These are phyloP conservation scores for Rhazya stricta DNA, from an alignment of 257 asterid genomes.

Conservation along the genomic window DNA sequence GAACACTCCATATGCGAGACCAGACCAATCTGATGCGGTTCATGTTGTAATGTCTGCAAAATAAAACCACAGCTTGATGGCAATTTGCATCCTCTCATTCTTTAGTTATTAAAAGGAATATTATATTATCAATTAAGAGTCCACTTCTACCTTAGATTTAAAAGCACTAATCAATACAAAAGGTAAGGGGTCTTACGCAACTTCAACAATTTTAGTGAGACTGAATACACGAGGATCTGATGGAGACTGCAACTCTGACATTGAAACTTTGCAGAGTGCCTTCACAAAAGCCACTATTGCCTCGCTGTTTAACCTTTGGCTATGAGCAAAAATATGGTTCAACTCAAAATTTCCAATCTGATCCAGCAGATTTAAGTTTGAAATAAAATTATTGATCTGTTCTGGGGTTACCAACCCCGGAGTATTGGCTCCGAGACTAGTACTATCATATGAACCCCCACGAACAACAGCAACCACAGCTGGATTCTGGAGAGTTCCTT, in stretches of 20 bases:
- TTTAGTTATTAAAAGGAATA: background rate
- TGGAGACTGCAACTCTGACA: constrained; percentile 97
- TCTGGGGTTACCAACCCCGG: constrained; percentile 81
- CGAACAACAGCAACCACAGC: constrained; percentile 97
- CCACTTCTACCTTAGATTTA: background rate
- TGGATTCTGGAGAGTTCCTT: constrained; percentile 86
- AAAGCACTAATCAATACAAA: constrained; percentile 25
- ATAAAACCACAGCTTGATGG: constrained; percentile 18
- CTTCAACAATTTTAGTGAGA: constrained; percentile 99
- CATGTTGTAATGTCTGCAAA: constrained; percentile 98
- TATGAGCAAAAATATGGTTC: constrained; percentile 97
- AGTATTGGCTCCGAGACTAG: constrained; percentile 58
- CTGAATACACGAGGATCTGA: constrained; percentile 99
- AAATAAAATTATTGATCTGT: constrained; percentile 82
- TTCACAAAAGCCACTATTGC: constrained; percentile 91
- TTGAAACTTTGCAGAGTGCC: constrained; percentile 94
- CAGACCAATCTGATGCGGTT: constrained; percentile 95
- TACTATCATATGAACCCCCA: constrained; percentile 97
- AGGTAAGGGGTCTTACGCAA: constrained; percentile 88
- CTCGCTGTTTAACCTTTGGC: constrained; percentile 96
- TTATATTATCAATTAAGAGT: background rate
- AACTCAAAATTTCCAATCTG: constrained; percentile 95
- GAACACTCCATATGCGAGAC: constrained; percentile 98
- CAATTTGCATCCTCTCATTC: constrained; percentile 25
- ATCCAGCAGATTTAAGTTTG: constrained; percentile 88